Conservation (phyloP, 352 stramenopile genomes). For the Globisporangium mamillatum region DNA sequence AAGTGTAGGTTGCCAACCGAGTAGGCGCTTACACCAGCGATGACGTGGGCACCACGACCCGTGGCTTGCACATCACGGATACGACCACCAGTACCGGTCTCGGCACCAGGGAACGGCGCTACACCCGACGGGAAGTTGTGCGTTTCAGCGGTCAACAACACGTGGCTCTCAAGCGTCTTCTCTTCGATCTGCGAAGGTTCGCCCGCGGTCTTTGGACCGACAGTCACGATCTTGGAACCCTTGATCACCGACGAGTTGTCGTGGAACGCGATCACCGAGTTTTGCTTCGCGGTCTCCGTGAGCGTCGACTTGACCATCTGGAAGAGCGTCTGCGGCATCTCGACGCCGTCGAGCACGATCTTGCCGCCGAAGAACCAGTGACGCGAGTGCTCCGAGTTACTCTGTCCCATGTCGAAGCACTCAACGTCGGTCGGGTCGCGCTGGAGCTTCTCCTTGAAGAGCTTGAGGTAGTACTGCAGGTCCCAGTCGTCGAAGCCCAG, state of each 20-base stretch:
- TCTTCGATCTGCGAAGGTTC: conserved; percentile 67
- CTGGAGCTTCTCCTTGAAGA: conserved; percentile 97
- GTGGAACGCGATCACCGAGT: conserved; percentile 99
- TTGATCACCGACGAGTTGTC: conserved; percentile 98
- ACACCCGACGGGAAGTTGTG: conserved; percentile 99
- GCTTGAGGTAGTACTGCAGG: conserved; percentile 97
- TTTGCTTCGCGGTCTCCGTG: conserved; percentile 86
- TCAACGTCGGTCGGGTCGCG: conserved; percentile 99
- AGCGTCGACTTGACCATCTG: conserved; percentile 99
- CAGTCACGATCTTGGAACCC: conserved; percentile 88
- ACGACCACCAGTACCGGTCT: conserved; percentile 97
- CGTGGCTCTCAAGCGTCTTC: conserved; percentile 87
- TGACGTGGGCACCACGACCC: conserved; percentile 93
- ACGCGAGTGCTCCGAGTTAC: conserved; percentile 98
- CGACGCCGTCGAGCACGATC: conserved; percentile 97
- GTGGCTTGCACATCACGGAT: conserved; percentile 99
- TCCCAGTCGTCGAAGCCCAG: conserved; percentile 99
- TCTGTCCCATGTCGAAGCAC: conserved; percentile 99
- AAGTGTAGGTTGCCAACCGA: conserved; percentile 95
- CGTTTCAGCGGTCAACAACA: conserved; percentile 98
- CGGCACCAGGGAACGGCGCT: conserved; percentile 93
- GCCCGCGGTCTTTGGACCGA: conserved; percentile 66
- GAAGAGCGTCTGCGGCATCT: conserved; percentile 97
- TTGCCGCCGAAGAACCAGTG: conserved; percentile 99
- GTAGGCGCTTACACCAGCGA: conserved; percentile 90